Evolutionary conservation across 108 stramenopile species (phyloP).

Genomic region (Pseudonitzschia multistriata): DNA sequence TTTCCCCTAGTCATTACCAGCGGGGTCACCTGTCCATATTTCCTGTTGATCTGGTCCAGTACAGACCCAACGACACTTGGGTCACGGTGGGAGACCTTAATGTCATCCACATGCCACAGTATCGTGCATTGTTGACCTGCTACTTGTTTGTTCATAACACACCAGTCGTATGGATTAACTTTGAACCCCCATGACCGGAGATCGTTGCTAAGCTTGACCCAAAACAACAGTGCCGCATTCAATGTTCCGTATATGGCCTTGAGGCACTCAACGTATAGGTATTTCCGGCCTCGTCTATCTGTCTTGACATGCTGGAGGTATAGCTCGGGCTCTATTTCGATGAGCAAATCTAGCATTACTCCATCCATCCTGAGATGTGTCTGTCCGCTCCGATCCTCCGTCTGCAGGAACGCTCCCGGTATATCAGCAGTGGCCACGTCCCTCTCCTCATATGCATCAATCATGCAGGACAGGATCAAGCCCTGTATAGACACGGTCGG

Average conservation of each 20-base stretch:
- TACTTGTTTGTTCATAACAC: slow-evolving; percentile 40
- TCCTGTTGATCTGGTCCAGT: not conserved
- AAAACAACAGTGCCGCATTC: slow-evolving; percentile 27
- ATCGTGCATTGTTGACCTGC: slow-evolving; percentile 38
- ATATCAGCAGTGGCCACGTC: slow-evolving; percentile 36
- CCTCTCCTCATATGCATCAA: slow-evolving; percentile 39
- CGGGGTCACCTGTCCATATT: slow-evolving; percentile 7
- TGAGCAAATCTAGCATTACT: slow-evolving; percentile 28
- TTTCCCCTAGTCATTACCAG: slow-evolving; percentile 37
- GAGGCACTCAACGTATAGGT: slow-evolving; percentile 37
- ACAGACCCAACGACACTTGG: not conserved
- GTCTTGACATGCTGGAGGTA: slow-evolving; percentile 22
- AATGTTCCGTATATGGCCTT: slow-evolving; percentile 47
- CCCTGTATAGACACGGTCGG: slow-evolving; percentile 28
- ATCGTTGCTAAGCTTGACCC: too few species aligned
- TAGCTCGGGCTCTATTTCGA: slow-evolving; percentile 19
- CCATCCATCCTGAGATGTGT: not conserved
- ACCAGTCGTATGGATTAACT: slow-evolving; percentile 46
- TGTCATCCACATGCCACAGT: not conserved
- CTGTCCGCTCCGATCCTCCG: not conserved
- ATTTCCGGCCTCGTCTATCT: slow-evolving; percentile 13
- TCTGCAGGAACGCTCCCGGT: slow-evolving; percentile 46
- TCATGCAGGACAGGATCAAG: slow-evolving; percentile 32
- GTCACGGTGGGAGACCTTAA: not conserved
- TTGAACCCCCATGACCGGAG: slow-evolving; percentile 24